phyloP scores from a whole-genome alignment of 306 rosid genomes.

The Cucumis hystrix region DNA sequence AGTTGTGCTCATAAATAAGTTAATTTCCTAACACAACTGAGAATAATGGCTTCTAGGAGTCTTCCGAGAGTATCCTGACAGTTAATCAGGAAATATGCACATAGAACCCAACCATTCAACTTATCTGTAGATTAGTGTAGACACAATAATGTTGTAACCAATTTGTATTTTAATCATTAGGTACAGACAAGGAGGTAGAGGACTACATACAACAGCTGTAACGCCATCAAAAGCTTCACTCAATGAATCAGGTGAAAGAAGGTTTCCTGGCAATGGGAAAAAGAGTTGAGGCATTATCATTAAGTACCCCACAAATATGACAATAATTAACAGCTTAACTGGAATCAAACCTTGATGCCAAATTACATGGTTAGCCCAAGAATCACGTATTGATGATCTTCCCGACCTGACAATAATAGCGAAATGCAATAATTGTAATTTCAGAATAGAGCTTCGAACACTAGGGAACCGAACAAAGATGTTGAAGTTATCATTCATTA shows the following conservation, averaged over 20 bases:
- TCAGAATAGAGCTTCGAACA: not conserved
- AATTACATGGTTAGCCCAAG: slow-evolving; percentile 55
- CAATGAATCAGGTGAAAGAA: slow-evolving; percentile 64
- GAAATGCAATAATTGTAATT: slow-evolving; percentile 5
- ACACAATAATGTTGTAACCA: not conserved
- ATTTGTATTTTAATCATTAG: not conserved
- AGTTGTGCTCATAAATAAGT: not conserved
- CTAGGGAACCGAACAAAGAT: not conserved
- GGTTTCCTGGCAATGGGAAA: slow-evolving; percentile 54
- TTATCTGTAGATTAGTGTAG: not conserved
- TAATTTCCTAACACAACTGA: not conserved
- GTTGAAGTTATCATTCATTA: not conserved
- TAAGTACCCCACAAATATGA: not conserved
- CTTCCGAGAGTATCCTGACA: not conserved
- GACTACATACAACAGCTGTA: slow-evolving; percentile 68
- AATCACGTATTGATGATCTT: slow-evolving; percentile 56
- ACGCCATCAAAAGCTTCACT: slow-evolving; percentile 75
- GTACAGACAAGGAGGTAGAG: not conserved
- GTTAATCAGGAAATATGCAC: not conserved
- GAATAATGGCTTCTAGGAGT: not conserved
- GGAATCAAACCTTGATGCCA: slow-evolving; percentile 63
- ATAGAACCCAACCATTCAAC: not conserved
- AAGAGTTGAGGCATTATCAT: slow-evolving; percentile 12
- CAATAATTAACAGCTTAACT: not conserved
- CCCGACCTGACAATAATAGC: slow-evolving; percentile 61